These are phyloP conservation scores for Suillus bovinus DNA, from an alignment of 768 basidiomycete species.

Conservation along the genomic window DNA sequence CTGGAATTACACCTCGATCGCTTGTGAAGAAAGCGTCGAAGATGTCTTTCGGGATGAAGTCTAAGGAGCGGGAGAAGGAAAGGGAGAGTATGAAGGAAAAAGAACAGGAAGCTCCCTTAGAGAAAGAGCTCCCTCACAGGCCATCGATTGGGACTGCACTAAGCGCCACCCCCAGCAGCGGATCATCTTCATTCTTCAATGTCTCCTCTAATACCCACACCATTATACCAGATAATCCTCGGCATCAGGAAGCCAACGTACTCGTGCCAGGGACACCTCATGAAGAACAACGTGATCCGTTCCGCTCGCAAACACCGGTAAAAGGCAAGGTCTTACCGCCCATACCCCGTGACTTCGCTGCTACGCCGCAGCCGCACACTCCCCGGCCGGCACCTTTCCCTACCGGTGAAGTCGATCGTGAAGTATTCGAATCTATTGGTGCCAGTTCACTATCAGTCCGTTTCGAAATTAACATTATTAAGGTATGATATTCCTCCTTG, in stretches of 20 bases:
- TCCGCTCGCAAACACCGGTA: slow-evolving; percentile 50
- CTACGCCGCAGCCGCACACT: slow-evolving; percentile 32
- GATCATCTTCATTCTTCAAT: slow-evolving; percentile 86
- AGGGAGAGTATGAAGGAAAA: slow-evolving; percentile 45
- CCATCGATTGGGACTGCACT: slow-evolving; percentile 49
- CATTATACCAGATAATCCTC: slow-evolving; percentile 36
- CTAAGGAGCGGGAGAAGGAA: slow-evolving; percentile 51
- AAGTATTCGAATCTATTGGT: slow-evolving; percentile 71
- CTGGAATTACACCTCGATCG: slow-evolving; percentile 48
- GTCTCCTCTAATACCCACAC: slow-evolving; percentile 59
- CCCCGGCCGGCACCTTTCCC: slow-evolving; percentile 55
- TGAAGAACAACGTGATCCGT: slow-evolving; percentile 34
- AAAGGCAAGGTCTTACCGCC: slow-evolving; percentile 73
- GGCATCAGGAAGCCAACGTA: slow-evolving; percentile 29
- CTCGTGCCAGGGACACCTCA: slow-evolving; percentile 21
- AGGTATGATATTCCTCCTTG: slow-evolving; percentile 48
- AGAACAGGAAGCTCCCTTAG: slow-evolving; percentile 36
- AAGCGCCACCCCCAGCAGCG: slow-evolving; percentile 69
- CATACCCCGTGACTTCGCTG: slow-evolving; percentile 71
- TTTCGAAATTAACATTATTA: slow-evolving; percentile 97
- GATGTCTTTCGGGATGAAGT: slow-evolving; percentile 72
- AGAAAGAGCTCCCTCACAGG: slow-evolving; percentile 48
- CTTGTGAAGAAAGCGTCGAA: slow-evolving; percentile 77
- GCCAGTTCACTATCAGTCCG: slow-evolving; percentile 83
- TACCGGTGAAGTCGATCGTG: slow-evolving; percentile 65